Evolutionary conservation across 1,284 basidiomycete species (phyloP), one percentile per base, ranked within the genome.

Genomic region (Tylopilus orsonianus): DNA sequence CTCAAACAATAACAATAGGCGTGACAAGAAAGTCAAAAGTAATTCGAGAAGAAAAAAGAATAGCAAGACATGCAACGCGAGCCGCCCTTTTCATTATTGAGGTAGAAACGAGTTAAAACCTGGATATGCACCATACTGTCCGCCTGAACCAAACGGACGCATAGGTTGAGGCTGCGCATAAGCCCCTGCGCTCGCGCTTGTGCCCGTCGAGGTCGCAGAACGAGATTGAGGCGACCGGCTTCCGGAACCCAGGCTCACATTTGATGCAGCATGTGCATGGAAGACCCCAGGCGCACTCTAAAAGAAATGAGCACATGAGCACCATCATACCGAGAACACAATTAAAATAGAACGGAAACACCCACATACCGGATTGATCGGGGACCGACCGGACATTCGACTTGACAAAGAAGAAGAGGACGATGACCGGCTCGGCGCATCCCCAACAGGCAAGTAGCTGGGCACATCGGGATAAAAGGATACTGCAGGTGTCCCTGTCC

Each of bases 361-460:
- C 24, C 34, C 16, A 48, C 61, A 24, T 22, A 68, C 62, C 47
- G 54, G 12, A 9, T 42, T 66, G 29, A 67, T 66, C 35, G 66
- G 63, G 16, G 62, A 67, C 46, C 65, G 52, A 29, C 61, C 61
- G 13, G 62, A 67, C 56, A 62, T 52, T 35, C 62, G 66, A 43
- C 66, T 65, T 9, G 62, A 68, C 37, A 67, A 46, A n/a, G 64
- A 66, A 4, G 64, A 66, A 8, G 60, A 64, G 1, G 64, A 66
- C n/a, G 64, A 66, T 5, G 67, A 66, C 24, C 64, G 64, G 38
- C 64, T 65, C 22, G 64, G 64, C 2, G 46, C 48, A 4, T 69
- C 64, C 22, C 58, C 50, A 14, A 53, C 18, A 3, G 56, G 42
- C 37, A 68, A 16, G 23, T 52, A 69, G 19, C 16, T 53, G 23